These are phyloP conservation scores for Fremontodendron californicum DNA, from an alignment of 345 rosid genomes.

Conservation along the genomic window DNA sequence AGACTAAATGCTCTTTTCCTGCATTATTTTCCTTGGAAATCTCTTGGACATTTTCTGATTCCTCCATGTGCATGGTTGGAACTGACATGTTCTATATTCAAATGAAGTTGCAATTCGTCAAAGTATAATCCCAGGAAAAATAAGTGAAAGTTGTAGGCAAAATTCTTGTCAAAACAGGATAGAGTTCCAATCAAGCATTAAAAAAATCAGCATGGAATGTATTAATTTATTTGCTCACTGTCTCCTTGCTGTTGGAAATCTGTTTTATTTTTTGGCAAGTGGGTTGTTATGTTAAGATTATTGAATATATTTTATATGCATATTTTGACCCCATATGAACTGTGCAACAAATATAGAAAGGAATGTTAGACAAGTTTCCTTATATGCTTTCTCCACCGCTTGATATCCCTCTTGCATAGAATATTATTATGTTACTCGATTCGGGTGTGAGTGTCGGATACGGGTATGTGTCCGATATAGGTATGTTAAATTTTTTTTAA, in stretches of 20 bases:
- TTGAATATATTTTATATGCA: background rate
- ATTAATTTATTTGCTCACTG: no score
- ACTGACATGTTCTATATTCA: background rate
- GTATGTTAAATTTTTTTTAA: no score
- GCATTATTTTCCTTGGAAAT: background rate
- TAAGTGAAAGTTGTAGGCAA: background rate
- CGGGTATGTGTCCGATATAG: no score
- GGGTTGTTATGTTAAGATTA: background rate
- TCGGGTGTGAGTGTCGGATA: no score
- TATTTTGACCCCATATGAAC: constrained; percentile 24
- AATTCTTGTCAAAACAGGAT: background rate
- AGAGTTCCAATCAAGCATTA: background rate
- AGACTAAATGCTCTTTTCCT: background rate
- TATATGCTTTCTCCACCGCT: background rate
- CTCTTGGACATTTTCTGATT: background rate
- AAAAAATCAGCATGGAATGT: background rate
- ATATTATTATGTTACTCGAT: background rate
- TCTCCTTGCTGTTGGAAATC: background rate
- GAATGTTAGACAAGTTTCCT: constrained; percentile 16
- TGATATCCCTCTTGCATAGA: background rate
- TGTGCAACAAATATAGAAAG: constrained; percentile 13
- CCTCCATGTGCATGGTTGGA: background rate
- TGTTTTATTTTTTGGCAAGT: background rate
- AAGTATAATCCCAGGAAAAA: background rate
- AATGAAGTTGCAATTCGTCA: constrained; percentile 3